phyloP scores from a whole-genome alignment of 2,329 filamentous ascomycete genomes.

The Fusarium odoratissimum region DNA sequence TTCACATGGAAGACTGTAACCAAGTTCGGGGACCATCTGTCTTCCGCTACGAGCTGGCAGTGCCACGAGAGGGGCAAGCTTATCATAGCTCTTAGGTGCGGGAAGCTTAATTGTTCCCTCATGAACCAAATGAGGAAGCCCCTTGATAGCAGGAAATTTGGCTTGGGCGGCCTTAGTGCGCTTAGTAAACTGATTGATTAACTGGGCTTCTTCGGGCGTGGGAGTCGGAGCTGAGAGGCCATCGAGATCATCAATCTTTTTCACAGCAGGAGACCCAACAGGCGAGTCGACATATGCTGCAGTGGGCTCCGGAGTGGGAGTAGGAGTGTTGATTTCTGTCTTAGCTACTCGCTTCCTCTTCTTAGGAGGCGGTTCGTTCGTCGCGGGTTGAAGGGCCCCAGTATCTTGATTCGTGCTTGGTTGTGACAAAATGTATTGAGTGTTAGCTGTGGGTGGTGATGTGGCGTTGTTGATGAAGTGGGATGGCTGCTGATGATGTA shows the following conservation, averaged over 20 bases:
- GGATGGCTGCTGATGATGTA: conserved; percentile 40
- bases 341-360: conserved; percentile 54
- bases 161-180: conserved; percentile 52
- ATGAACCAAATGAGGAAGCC: conserved; percentile 53
- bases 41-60: conserved; percentile 54
- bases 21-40: conserved; percentile 54
- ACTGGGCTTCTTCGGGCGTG: conserved; percentile 49
- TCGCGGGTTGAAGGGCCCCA: conserved; percentile 31
- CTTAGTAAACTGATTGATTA: conserved; percentile 54
- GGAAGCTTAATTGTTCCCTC: conserved; percentile 56
- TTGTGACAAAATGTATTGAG: conserved; percentile 42
- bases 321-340: conserved; percentile 42
- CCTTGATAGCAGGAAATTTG: conserved; percentile 54
- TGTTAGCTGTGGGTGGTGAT: conserved; percentile 33
- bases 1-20: conserved; percentile 56
- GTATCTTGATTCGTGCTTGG: conserved; percentile 38
- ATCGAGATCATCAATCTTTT: conserved; percentile 52
- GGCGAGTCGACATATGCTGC: conserved; percentile 45
- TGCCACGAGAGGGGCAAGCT: conserved; percentile 57
- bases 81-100: conserved; percentile 59
- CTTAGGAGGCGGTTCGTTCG: conserved; percentile 49
- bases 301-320: conserved; percentile 44
- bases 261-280: conserved; percentile 42
- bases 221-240: conserved; percentile 47
- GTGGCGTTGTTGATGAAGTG: conserved; percentile 34